Conservation (phyloP, 1,284 basidiomycete species). For the Macrocystidia cucumis region DNA sequence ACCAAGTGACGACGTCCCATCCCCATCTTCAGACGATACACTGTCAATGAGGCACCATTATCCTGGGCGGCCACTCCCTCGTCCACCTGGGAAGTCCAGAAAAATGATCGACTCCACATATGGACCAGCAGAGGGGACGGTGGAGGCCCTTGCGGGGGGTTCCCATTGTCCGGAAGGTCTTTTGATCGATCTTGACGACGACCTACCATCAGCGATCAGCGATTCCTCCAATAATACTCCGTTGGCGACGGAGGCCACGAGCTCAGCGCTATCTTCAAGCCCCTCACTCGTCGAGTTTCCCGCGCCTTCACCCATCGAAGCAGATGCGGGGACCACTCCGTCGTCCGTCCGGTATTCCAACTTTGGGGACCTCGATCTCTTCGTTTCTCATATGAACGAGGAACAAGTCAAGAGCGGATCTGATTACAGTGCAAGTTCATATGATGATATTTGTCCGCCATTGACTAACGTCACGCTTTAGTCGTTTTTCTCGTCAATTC, state of each 20-base stretch:
- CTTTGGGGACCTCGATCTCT: conserved; percentile 54
- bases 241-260: no score
- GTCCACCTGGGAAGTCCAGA: conserved; percentile 20
- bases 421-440: conserved; percentile 56
- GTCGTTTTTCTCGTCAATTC: no score
- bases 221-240: conserved; percentile 2
- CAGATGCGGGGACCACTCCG: conserved; percentile 1
- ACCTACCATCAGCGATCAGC: conserved; percentile 6
- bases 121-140: conserved; percentile 12
- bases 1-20: no score
- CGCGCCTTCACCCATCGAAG: conserved; percentile 4
- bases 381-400: conserved; percentile 44
- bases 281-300: conserved; percentile 12
- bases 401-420: conserved; percentile 29
- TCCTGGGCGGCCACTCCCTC: conserved; percentile 31
- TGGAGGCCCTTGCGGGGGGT: conserved; percentile 8
- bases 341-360: conserved; percentile 29
- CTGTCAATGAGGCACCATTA: conserved; percentile 23
- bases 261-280: no score
- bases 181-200: conserved; percentile 35
- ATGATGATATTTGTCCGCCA: no score
- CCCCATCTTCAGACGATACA: conserved; percentile 1
- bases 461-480: no score
- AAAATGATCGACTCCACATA: conserved; percentile 26
- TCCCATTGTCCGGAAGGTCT: conserved; percentile 31